Evolutionary conservation across 176 grass and related monocot genomes (phyloP).

Genomic region (Paspalum notatum): DNA sequence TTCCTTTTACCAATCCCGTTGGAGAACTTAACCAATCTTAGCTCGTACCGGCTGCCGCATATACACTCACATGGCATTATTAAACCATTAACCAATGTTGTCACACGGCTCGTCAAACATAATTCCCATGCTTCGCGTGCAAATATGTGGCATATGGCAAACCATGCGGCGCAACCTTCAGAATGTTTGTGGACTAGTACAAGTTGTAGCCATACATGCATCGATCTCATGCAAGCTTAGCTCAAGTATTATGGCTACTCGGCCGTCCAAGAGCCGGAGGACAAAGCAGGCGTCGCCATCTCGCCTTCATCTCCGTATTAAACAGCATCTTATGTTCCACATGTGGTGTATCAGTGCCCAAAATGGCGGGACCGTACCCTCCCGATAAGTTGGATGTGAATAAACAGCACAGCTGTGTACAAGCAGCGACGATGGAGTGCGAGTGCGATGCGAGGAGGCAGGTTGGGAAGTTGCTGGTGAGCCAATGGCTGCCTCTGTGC

Average conservation of each 20-base stretch:
- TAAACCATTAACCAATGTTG: not conserved
- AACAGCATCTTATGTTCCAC: not conserved
- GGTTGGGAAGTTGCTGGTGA: too few relatives aligned
- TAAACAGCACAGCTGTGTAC: too few relatives aligned
- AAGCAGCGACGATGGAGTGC: too few relatives aligned
- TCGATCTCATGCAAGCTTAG: not conserved
- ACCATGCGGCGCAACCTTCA: not conserved
- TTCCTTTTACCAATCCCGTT: too few relatives aligned
- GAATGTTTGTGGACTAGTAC: not conserved
- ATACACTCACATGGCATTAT: not conserved
- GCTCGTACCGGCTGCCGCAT: too few relatives aligned
- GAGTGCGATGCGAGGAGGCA: too few relatives aligned
- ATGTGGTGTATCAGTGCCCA: not conserved
- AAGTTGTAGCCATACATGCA: not conserved
- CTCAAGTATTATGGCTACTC: constrained; percentile 4
- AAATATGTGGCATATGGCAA: not conserved
- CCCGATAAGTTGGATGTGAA: not conserved
- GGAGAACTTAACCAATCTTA: too few relatives aligned
- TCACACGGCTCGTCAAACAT: not conserved
- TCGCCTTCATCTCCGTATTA: not conserved
- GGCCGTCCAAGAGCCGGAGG: constrained; percentile 3
- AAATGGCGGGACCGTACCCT: not conserved
- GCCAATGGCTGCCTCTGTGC: too few relatives aligned
- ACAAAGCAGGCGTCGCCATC: not conserved
- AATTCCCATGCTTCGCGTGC: not conserved